phyloP scores from a whole-genome alignment of 1,284 basidiomycete genomes.

The Volvariella surrecta region DNA sequence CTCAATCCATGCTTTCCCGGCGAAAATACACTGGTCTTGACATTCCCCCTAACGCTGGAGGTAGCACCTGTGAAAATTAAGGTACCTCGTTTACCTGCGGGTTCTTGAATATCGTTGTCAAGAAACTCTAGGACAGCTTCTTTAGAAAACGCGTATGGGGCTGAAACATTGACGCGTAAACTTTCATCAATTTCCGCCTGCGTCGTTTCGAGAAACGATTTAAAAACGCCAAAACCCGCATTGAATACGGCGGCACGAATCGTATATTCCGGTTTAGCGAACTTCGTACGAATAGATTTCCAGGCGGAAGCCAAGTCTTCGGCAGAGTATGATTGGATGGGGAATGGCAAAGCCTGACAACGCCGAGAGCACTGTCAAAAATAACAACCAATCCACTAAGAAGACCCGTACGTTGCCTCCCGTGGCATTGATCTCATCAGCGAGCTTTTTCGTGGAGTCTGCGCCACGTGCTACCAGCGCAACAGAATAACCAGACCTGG shows the following conservation, averaged over 20 bases:
- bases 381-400: not conserved
- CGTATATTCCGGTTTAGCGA: slow-evolving; percentile 34
- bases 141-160: slow-evolving; percentile 62
- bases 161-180: slow-evolving; percentile 47
- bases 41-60: slow-evolving; percentile 56
- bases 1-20: slow-evolving; percentile 62
- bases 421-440: slow-evolving; percentile 44
- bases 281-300: slow-evolving; percentile 41
- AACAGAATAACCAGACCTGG: slow-evolving; percentile 58
- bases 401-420: slow-evolving; percentile 45
- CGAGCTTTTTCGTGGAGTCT: slow-evolving; percentile 42
- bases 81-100: slow-evolving; percentile 46
- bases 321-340: slow-evolving; percentile 46
- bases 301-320: slow-evolving; percentile 47
- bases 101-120: slow-evolving; percentile 40
- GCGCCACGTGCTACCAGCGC: slow-evolving; percentile 59
- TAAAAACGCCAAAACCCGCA: slow-evolving; percentile 47
- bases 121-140: slow-evolving; percentile 56
- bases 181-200: slow-evolving; percentile 44
- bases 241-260: slow-evolving; percentile 67
- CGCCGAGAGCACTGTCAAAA: not conserved
- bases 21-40: slow-evolving; percentile 56
- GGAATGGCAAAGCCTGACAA: slow-evolving; percentile 50
- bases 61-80: slow-evolving; percentile 78
- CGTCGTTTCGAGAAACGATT: slow-evolving; percentile 61